phyloP scores from a whole-genome alignment of 225 moss, liverwort and hornwort species.

The Polytrichum formosum region DNA sequence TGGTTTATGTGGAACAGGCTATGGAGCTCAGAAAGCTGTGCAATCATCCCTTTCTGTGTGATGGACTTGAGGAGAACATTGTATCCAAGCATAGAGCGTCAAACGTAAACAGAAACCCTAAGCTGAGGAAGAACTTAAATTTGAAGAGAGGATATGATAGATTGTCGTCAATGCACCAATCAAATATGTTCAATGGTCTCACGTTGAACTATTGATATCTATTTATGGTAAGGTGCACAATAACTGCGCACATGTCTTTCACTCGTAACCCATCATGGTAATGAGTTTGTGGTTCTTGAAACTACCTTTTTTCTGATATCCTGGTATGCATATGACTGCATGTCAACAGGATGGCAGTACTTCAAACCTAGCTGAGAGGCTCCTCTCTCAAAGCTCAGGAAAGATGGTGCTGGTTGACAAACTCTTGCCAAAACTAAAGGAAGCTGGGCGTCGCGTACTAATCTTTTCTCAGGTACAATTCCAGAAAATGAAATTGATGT shows the following conservation, averaged over 20 bases:
- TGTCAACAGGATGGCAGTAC: slow-evolving; percentile 34
- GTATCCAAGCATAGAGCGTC: slow-evolving; percentile 34
- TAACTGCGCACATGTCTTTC: no score
- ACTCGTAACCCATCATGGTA: no score
- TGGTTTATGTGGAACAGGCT: slow-evolving; percentile 32
- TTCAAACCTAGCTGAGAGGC: slow-evolving; percentile 25
- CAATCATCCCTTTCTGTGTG: slow-evolving; percentile 81
- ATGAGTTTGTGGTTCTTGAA: no score
- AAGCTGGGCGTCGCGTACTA: slow-evolving; percentile 65
- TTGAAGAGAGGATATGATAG: no score
- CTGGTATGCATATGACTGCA: background rate
- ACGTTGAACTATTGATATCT: no score
- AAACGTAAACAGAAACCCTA: slow-evolving; percentile 15
- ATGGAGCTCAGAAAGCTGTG: slow-evolving; percentile 86
- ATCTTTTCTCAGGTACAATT: slow-evolving; percentile 73
- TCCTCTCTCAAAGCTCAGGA: slow-evolving; percentile 63
- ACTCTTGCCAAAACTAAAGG: slow-evolving; percentile 76
- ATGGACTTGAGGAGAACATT: slow-evolving; percentile 67
- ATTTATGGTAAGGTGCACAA: no score
- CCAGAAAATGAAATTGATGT: no score
- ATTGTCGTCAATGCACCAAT: no score
- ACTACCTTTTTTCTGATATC: no score
- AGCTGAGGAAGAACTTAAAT: no score
- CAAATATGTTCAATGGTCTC: no score
- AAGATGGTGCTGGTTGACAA: slow-evolving; percentile 86